phyloP scores from a whole-genome alignment of 2,329 filamentous ascomycete genomes.

The Arthrobotrys sphaeroides region DNA sequence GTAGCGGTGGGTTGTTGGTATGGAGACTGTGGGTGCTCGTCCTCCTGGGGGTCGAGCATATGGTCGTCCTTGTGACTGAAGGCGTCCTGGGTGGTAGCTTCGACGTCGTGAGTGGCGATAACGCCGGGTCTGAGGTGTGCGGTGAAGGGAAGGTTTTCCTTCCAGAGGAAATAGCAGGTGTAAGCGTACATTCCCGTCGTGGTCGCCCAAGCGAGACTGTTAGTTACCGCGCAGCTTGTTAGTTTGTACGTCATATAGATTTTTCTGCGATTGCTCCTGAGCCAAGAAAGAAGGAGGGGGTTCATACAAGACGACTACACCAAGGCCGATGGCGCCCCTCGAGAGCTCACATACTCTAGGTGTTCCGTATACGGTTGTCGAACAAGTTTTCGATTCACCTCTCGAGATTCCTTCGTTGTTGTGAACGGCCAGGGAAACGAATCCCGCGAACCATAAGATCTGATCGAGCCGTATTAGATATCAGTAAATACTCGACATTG shows the following conservation, averaged over 20 bases:
- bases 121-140: slow-evolving; percentile 32
- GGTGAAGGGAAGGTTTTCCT: slow-evolving; percentile 52
- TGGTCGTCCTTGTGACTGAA: slow-evolving; percentile 53
- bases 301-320: slow-evolving; percentile 71
- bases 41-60: slow-evolving; percentile 41
- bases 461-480: slow-evolving; percentile 19
- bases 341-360: slow-evolving; percentile 68
- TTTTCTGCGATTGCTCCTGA: neutral
- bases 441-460: slow-evolving; percentile 74
- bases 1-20: slow-evolving; percentile 14
- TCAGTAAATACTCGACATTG: neutral
- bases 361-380: slow-evolving; percentile 62
- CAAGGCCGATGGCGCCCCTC: slow-evolving; percentile 71
- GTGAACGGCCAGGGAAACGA: slow-evolving; percentile 72
- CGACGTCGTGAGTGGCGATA: slow-evolving; percentile 32
- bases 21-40: slow-evolving; percentile 38
- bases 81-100: slow-evolving; percentile 52
- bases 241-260: slow-evolving; percentile 5
- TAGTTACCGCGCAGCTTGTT: neutral
- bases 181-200: slow-evolving; percentile 57
- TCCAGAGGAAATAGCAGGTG: slow-evolving; percentile 57
- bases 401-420: slow-evolving; percentile 63
- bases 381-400: slow-evolving; percentile 51
- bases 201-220: slow-evolving; percentile 56
- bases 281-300: neutral